Evolutionary conservation across 2,329 filamentous ascomycete species (phyloP), one percentile per base, ranked within the genome.

Genomic region (Lachnellula arida): DNA sequence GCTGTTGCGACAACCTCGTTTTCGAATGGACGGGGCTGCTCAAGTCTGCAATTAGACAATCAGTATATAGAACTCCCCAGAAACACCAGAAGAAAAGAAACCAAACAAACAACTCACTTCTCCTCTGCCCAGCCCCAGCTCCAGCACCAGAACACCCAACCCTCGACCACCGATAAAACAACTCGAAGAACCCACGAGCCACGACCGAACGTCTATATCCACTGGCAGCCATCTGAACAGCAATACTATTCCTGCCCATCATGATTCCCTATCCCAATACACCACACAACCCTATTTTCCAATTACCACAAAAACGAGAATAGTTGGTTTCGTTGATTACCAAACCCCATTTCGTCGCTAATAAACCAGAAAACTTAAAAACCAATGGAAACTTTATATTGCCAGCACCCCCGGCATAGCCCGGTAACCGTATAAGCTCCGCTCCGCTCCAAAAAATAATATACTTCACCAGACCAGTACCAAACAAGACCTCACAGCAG

Each of bases 101-200:
- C n/a, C n/a, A 39, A 34, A n/a, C 19, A 12, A 23, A 14, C 5
- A 28, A 49, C 39, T 53, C 15, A 43, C 22, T 44, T 44, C 53
- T 22, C 25, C 39, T 55, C 35, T 19, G 14, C n/a, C n/a, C n/a
- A n/a, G n/a, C n/a, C 28, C 44, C 39, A 40, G 40, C 43, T 42
- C 25, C 5, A 25, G 25, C 25, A 25, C 25, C 25, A 25, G 17
- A 35, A 37, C 46, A 52, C n/a, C 46, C 28, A 39, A 35, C 25
- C 17, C 39, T 43, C 22, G 58, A 61, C 58, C 59, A 64, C 35
- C 56, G 50, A 51, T 54, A 67, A 23, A 67, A 61, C 6, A 60
- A 23, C 5, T 49, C 44, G 49, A 60, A 67, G 59, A 68, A 68
- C 19, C 53, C 54, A n/a, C 53, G 55, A n/a, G 60, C 60, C 40